A percentile compares a stretch with the other conserved stretches of the same genome.
These are phyloP conservation scores for Vitis vinifera DNA, from an alignment of 164 flowering plant genomes.

Conservation along the genomic window DNA sequence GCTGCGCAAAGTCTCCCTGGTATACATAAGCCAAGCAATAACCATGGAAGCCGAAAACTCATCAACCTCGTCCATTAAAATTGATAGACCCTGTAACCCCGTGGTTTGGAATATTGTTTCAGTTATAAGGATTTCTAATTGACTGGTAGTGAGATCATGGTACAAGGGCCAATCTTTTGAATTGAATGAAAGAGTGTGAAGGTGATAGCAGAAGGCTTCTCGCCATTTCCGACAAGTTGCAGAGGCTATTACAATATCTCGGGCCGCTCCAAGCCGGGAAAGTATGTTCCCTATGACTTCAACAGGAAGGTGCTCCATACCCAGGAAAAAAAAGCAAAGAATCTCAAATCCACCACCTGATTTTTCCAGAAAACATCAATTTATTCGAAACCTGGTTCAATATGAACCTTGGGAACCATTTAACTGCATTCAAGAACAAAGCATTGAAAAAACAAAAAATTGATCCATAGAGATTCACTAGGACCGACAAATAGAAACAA, in stretches of 20 bases:
- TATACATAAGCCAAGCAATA: constrained; percentile 95
- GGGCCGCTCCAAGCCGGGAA: constrained; percentile 78
- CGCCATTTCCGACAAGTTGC: constrained; percentile 86
- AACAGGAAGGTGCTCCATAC: constrained; percentile 86
- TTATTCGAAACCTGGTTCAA: not conserved
- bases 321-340: not conserved
- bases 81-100: constrained; percentile 54
- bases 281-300: constrained; percentile 90
- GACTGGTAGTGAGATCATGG: constrained; percentile 55
- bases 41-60: constrained; percentile 88
- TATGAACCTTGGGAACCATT: not conserved
- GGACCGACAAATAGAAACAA: not conserved
- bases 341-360: not conserved
- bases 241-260: constrained; percentile 87
- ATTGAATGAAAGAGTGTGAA: constrained; percentile 69
- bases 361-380: not conserved
- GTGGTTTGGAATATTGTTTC: constrained; percentile 83
- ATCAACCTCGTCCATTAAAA: constrained; percentile 75
- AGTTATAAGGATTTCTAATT: constrained; percentile 72
- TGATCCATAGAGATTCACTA: not conserved
- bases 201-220: constrained; percentile 76
- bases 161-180: constrained; percentile 76
- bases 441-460: not conserved
- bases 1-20: constrained; percentile 67
- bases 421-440: not conserved